A percentile compares a stretch with the other conserved stretches of the same genome.
Conservation (phyloP, 768 basidiomycete species). For the Hericium erinaceus region DNA sequence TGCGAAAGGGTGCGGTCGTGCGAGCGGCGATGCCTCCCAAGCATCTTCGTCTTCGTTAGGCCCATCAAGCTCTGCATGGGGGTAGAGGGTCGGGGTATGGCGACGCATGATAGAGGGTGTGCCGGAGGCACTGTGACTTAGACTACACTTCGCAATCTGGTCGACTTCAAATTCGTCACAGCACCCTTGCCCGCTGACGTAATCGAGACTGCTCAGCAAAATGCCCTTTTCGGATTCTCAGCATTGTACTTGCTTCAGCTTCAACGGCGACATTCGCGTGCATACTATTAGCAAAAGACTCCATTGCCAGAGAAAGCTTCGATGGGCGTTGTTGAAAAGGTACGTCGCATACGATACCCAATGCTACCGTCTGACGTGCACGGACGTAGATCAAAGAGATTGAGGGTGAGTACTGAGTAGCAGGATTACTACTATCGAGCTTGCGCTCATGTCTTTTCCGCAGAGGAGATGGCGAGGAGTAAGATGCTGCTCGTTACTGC, state of each 20-base stretch:
- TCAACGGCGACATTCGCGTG: no score
- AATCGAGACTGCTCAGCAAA: background rate
- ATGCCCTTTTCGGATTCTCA: no score
- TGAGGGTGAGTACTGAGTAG: conserved; percentile 72
- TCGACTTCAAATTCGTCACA: background rate
- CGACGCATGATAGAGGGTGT: conserved; percentile 29
- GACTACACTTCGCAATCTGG: background rate
- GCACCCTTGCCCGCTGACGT: background rate
- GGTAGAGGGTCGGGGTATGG: conserved; percentile 61
- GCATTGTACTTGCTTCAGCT: no score
- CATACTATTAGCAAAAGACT: no score
- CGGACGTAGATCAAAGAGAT: conserved; percentile 82
- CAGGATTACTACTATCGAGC: background rate
- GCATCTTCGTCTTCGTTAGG: conserved; percentile 42
- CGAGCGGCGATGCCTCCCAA: conserved; percentile 24
- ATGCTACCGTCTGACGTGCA: background rate
- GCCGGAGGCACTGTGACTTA: background rate
- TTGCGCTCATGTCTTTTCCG: background rate
- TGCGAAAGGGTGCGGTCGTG: conserved; percentile 17
- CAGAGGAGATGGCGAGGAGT: conserved; percentile 98
- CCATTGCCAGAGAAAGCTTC: conserved; percentile 2
- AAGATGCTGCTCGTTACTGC: conserved; percentile 23
- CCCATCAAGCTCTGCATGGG: conserved; percentile 49
- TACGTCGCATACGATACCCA: conserved; percentile 8
- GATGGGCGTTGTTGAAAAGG: conserved; percentile 97